Evolutionary conservation across 1,284 basidiomycete genomes (phyloP), one percentile per base, ranked within the genome.

Genomic region (Cutaneotrichosporon cavernicola): DNA sequence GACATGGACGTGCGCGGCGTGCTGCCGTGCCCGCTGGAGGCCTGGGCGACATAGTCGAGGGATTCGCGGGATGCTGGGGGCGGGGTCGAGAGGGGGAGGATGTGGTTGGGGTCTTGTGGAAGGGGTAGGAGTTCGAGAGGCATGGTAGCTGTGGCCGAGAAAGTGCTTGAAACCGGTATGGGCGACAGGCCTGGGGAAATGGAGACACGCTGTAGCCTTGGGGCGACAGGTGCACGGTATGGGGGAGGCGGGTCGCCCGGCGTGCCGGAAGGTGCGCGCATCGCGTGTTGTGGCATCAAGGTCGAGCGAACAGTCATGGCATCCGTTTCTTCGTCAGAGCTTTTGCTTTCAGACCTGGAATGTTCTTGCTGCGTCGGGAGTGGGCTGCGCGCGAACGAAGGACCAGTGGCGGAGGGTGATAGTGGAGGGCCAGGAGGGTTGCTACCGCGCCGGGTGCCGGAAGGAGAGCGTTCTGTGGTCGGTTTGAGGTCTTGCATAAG

Each of bases 1-100:
- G 73, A 73, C 26, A 69, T 70, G 16, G 69, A 71, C 5, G 72
- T 72, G 21, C 72, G 62, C 16, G 70, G 73, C 47, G 62, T 69
- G 14, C 51, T 53, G 31, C 30, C 21, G 49, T 51, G 49, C 5
- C 49, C 49, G 49, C 49, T 51, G 21, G 22, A 26, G 4, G 30
- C 30, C 21, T 16, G 49, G 22, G 10, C 31, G 51, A n/a, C 51
- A 53, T 53, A 32, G 31, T 53, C 51, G 51, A 53, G 51, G 18
- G 51, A 53, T 18, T 53, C 51, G 51, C 31, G 51, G 18, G 16
- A n/a, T 2, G 31, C 11, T 5, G 30, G 31, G 18, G 51, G 51
- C 8, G 51, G 51, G 16, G 51, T 53, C 26, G 51, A 53, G 31
- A 53, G 51, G 30, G 51, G 51, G 16, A 53, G 51, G n/a, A 53